Evolutionary conservation across 2,329 filamentous ascomycete genomes (phyloP), one percentile per base, ranked within the genome.

Genomic region (Scytalidium lignicola): DNA sequence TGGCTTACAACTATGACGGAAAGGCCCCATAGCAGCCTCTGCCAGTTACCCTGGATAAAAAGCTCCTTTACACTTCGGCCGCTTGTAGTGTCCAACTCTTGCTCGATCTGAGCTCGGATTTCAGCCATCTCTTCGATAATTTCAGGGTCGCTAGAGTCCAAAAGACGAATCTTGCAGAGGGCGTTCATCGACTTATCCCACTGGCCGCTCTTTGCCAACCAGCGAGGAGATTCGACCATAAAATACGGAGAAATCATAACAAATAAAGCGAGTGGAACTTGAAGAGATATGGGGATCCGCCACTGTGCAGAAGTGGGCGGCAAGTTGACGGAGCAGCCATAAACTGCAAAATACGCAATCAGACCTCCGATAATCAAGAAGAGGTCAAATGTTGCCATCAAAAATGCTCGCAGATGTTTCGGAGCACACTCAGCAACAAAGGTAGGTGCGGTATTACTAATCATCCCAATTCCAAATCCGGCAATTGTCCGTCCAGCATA

Each of bases 151-250:
- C n/a, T n/a, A n/a, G n/a, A n/a, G n/a, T n/a, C n/a, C n/a, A n/a
- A n/a, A n/a, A n/a, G n/a, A n/a, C n/a, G 72, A 74, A 3, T 73
- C 75, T 2, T 75, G 71, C 12, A 79, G 15, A 79, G 58, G 2
- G 70, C 72, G 46, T 72, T 62, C 49, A 72, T 62, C 2, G 74
- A 75, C 54, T 77, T 67, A 1, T 77, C 71, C 2, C 62, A 63
- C 13, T 67, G 64, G 1, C 72, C 73, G 29, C 67, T 70, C 53
- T 72, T 70, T 0, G 73, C 72, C 2, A 77, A 61, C 74, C 74
- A 78, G n/a, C 74, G 64, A 1, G 66, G 63, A 47, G 71, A 75
- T 59, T 78, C 75, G 49, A 69, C 72, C 19, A 72, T 70, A 2
- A 75, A 65, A 3, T 75, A 59, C 72, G 76, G 76, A 0, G 74